These are phyloP conservation scores for Plenodomus biglobosus DNA, from an alignment of 2,329 filamentous ascomycete genomes.

Conservation along the genomic window DNA sequence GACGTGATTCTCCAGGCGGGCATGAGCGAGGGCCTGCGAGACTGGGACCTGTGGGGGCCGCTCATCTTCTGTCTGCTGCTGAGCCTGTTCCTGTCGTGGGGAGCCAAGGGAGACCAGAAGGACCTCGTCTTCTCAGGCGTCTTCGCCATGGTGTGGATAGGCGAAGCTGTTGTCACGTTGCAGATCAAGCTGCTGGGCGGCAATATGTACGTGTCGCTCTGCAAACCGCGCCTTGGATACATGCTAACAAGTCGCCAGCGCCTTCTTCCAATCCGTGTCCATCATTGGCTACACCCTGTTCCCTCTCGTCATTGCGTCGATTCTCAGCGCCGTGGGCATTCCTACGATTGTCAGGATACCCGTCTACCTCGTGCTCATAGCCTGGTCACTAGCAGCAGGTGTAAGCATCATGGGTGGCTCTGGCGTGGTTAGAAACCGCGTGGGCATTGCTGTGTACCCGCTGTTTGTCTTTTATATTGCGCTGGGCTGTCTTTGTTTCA, in stretches of 20 bases:
- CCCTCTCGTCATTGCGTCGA: constrained; percentile 87
- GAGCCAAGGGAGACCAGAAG: constrained; percentile 76
- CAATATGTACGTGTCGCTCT: constrained; percentile 76
- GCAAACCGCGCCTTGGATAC: not conserved
- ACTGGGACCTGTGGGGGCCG: constrained; percentile 99
- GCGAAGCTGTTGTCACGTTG: constrained; percentile 92
- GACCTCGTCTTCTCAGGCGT: constrained; percentile 92
- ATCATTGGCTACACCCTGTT: constrained; percentile 99
- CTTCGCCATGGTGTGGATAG: constrained; percentile 96
- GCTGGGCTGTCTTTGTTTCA: constrained; percentile 93
- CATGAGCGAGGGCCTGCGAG: constrained; percentile 86
- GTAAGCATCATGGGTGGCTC: constrained; percentile 95
- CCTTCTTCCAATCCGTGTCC: constrained; percentile 95
- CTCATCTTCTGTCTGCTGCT: constrained; percentile 90
- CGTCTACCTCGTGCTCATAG: constrained; percentile 83
- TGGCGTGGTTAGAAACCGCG: constrained; percentile 91
- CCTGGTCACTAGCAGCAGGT: constrained; percentile 92
- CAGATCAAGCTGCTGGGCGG: constrained; percentile 96
- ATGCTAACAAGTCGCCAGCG: constrained; percentile 59
- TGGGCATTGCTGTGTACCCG: constrained; percentile 91
- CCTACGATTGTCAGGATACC: constrained; percentile 82
- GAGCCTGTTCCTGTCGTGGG: constrained; percentile 82
- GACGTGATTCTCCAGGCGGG: constrained; percentile 65
- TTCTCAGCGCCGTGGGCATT: constrained; percentile 81
- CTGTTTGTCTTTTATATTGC: constrained; percentile 94